Conservation (phyloP, 2,329 filamentous ascomycete genomes). For the Grosmannia serpens region DNA sequence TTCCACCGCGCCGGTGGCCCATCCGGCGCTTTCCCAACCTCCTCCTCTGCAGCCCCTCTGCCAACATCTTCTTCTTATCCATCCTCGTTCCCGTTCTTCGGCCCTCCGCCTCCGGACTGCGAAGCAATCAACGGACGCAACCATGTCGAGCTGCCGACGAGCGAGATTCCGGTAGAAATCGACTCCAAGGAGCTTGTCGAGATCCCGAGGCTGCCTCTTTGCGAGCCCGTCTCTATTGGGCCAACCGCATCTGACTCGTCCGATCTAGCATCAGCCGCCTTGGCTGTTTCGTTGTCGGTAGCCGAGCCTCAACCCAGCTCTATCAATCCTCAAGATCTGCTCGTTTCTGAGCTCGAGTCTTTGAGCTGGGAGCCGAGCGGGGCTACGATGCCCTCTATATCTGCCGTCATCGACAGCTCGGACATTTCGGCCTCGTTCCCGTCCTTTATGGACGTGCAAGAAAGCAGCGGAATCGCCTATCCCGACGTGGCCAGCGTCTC, state of each 20-base stretch:
- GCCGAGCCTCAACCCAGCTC: conserved; percentile 4
- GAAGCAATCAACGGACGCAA: conserved; percentile 21
- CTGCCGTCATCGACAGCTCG: neutral
- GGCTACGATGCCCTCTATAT: neutral
- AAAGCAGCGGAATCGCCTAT: neutral
- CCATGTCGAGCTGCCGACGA: conserved; percentile 32
- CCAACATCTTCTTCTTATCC: neutral
- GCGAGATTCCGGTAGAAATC: conserved; percentile 36
- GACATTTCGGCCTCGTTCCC: neutral
- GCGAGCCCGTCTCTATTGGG: neutral
- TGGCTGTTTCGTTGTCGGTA: conserved; percentile 7
- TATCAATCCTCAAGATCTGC: conserved; percentile 21
- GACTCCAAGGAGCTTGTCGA: conserved; percentile 32
- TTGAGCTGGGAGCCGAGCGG: conserved; percentile 18
- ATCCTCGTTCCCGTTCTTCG: neutral
- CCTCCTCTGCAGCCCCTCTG: neutral
- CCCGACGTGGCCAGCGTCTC: neutral
- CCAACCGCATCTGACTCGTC: neutral
- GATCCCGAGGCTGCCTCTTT: neutral
- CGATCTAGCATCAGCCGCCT: neutral
- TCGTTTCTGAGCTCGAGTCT: conserved; percentile 19
- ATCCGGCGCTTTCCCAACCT: neutral
- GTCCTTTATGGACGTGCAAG: neutral
- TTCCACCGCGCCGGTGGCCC: neutral
- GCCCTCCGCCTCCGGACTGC: conserved; percentile 34